phyloP scores from a whole-genome alignment of 805 yeast genomes.

The Kodamaea hsintzibuensis region DNA sequence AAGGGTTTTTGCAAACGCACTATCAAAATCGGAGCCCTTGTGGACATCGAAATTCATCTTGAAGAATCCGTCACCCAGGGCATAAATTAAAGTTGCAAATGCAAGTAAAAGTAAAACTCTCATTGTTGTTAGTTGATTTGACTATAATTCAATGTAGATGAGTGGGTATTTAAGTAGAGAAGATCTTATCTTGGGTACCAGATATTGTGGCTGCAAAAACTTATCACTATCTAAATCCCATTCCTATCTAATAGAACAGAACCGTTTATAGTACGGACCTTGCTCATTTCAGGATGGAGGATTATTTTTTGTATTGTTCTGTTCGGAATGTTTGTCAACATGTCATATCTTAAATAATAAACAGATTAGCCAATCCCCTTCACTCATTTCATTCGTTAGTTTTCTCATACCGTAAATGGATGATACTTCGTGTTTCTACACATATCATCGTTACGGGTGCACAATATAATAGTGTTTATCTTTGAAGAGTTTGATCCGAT shows the following conservation, averaged over 20 bases:
- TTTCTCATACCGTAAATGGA: no score
- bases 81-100: slow-evolving; percentile 1
- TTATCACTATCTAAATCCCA: not conserved
- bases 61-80: slow-evolving; percentile 19
- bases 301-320: not conserved
- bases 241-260: not conserved
- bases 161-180: not conserved
- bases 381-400: not conserved
- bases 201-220: not conserved
- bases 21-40: slow-evolving; percentile 17
- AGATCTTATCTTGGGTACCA: not conserved
- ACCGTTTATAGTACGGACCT: not conserved
- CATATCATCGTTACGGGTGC: not conserved
- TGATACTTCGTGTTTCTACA: no score
- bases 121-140: not conserved
- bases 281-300: not conserved
- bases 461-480: not conserved
- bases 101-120: not conserved
- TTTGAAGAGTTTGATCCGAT: not conserved
- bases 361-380: not conserved
- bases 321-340: not conserved
- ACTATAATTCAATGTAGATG: not conserved
- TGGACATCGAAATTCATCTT: slow-evolving; percentile 25
- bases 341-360: no score
- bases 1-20: slow-evolving; percentile 16